Evolutionary conservation across 139 green algal genomes (phyloP).

Genomic region (Yamagishiella unicocca): DNA sequence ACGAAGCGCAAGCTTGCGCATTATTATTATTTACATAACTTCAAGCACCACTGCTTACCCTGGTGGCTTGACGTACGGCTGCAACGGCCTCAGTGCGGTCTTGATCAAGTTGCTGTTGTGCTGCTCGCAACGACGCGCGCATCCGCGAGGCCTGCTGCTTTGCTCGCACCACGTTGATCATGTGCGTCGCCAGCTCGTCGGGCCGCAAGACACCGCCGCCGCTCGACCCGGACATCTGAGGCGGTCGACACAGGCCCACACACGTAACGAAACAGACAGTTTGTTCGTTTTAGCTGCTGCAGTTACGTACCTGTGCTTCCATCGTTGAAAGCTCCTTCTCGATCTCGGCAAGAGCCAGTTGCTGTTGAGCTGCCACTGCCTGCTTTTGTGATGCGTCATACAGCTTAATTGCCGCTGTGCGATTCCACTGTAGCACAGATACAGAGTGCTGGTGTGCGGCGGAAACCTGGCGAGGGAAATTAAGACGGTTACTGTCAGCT

Average conservation of each 20-base stretch:
- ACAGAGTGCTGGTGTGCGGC: background rate
- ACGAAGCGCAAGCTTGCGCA: too few relatives aligned
- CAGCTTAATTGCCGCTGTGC: background rate
- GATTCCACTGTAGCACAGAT: background rate
- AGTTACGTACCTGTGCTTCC: constrained; percentile 18
- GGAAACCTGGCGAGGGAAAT: background rate
- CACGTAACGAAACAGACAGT: background rate
- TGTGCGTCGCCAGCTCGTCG: constrained; percentile 11
- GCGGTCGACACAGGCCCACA: too few relatives aligned
- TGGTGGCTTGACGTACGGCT: background rate
- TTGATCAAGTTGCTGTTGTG: background rate
- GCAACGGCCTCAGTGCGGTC: too few relatives aligned
- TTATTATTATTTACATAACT: too few relatives aligned
- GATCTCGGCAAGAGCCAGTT: background rate
- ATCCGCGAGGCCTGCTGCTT: constrained; percentile 28
- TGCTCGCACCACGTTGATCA: constrained; percentile 18
- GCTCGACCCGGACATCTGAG: constrained; percentile 7
- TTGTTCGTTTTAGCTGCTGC: background rate
- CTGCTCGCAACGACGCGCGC: background rate
- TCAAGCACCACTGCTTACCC: background rate
- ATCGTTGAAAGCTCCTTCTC: background rate
- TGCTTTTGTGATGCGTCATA: background rate
- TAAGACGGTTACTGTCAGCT: too few relatives aligned
- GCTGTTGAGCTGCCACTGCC: background rate
- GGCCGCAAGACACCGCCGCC: background rate